Evolutionary conservation across 345 rosid genomes (phyloP).

Genomic region (Arabidopsis suecica): DNA sequence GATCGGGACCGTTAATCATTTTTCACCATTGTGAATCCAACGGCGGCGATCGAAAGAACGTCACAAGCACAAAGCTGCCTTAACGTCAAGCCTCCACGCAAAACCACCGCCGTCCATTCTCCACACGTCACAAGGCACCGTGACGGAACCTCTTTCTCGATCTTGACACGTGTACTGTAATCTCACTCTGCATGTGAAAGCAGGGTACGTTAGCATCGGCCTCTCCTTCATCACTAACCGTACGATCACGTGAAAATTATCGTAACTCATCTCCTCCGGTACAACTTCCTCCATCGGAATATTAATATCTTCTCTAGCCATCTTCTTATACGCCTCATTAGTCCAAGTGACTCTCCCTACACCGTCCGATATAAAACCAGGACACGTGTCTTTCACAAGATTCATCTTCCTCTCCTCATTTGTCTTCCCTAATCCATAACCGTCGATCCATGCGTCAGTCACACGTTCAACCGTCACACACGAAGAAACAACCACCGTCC

Average conservation of each 20-base stretch:
- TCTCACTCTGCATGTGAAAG: conserved; percentile 76
- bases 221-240: conserved; percentile 68
- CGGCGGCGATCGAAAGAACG: background rate
- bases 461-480: conserved; percentile 80
- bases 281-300: conserved; percentile 35
- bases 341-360: conserved; percentile 75
- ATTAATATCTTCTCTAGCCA: conserved; percentile 54
- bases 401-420: conserved; percentile 61
- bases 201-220: conserved; percentile 46
- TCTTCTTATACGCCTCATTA: conserved; percentile 64
- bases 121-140: conserved; percentile 89
- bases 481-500: conserved; percentile 45
- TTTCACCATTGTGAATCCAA: background rate
- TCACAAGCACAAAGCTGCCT: conserved; percentile 71
- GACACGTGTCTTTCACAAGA: conserved; percentile 77
- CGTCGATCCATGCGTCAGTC: conserved; percentile 69
- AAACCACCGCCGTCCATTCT: conserved; percentile 74
- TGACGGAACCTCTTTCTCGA: conserved; percentile 58
- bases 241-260: conserved; percentile 49
- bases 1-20: conserved; percentile 23
- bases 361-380: conserved; percentile 75
- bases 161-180: conserved; percentile 61
- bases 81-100: conserved; percentile 88
- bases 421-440: conserved; percentile 57
- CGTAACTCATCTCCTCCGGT: conserved; percentile 38